A percentile compares a stretch with the other conserved stretches of the same genome.
Evolutionary conservation across 306 rosid genomes (phyloP).

Genomic region (Rosa lucieae): DNA sequence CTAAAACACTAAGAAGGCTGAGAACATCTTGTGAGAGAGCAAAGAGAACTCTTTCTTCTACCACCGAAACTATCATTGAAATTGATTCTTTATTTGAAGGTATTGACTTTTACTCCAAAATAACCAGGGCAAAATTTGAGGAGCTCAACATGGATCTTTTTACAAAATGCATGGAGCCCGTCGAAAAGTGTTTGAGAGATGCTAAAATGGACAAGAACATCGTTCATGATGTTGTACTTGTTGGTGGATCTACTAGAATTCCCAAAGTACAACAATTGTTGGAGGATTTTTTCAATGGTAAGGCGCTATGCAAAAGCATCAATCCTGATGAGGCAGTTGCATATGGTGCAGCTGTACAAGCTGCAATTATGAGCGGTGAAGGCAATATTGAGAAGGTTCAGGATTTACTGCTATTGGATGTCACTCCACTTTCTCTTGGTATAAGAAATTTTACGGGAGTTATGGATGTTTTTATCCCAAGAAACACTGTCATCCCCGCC

Average conservation of each 20-base stretch:
- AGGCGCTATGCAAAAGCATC: no score
- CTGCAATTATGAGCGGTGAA: slow-evolving; percentile 16
- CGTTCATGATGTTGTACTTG: no score
- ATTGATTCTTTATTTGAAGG: neutral
- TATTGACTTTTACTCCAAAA: neutral
- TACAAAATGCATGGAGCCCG: neutral
- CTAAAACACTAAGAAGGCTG: neutral
- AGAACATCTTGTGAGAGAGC: slow-evolving; percentile 16
- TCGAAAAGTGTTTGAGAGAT: no score
- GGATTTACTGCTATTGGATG: slow-evolving; percentile 32
- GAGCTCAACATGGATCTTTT: neutral
- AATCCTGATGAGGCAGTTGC: no score
- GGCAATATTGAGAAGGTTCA: slow-evolving; percentile 18
- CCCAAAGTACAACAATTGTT: no score
- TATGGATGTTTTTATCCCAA: no score
- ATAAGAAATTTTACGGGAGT: no score
- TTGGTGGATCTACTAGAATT: no score
- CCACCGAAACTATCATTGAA: neutral
- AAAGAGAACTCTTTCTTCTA: slow-evolving; percentile 9
- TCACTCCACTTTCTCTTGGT: slow-evolving; percentile 41
- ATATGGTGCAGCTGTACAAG: slow-evolving; percentile 40
- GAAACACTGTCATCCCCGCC: no score
- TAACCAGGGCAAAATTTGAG: neutral
- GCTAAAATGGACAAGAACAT: no score
- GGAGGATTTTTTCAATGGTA: no score